A percentile compares a stretch with the other conserved stretches of the same genome.
phyloP scores from a whole-genome alignment of 805 yeast species.

The Saccharomycopsis lassenensis region DNA sequence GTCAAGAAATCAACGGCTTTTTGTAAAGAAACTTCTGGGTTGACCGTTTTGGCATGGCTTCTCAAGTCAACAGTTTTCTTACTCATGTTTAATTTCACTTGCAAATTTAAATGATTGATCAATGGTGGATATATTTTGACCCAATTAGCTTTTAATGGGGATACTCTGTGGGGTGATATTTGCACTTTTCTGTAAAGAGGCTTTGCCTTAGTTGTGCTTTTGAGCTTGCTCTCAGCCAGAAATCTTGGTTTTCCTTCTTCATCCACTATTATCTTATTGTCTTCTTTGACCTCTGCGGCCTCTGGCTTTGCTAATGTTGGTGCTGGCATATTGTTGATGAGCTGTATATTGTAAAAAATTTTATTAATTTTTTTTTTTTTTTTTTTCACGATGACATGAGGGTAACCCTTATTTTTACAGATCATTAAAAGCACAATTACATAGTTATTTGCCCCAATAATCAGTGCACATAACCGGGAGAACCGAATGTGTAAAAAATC shows the following conservation, averaged over 20 bases:
- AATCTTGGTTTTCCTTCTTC: conserved; percentile 85
- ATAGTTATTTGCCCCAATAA: too few species aligned
- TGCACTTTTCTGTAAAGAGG: conserved; percentile 80
- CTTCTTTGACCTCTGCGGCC: too few species aligned
- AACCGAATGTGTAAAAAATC: too few species aligned
- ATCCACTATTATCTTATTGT: conserved; percentile 50
- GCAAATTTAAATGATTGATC: conserved; percentile 88
- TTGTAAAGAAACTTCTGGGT: conserved; percentile 89
- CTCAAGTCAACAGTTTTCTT: conserved; percentile 82
- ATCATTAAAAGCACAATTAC: too few species aligned
- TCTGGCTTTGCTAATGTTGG: too few species aligned
- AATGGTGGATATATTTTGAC: conserved; percentile 89
- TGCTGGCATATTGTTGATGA: too few species aligned
- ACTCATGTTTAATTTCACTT: conserved; percentile 88
- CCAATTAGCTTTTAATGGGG: conserved; percentile 87
- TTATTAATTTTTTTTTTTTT: too few species aligned
- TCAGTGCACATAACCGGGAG: too few species aligned
- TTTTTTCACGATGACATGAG: too few species aligned
- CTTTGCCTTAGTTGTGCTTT: conserved; percentile 45
- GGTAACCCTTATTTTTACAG: too few species aligned
- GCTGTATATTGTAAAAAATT: too few species aligned
- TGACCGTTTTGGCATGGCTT: conserved; percentile 67
- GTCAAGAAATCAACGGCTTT: conserved; percentile 96
- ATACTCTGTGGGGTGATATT: conserved; percentile 96
- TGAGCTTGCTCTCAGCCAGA: conserved; percentile 45